phyloP scores from a whole-genome alignment of 177 flowering plant species.

The Tripterygium wilfordii region DNA sequence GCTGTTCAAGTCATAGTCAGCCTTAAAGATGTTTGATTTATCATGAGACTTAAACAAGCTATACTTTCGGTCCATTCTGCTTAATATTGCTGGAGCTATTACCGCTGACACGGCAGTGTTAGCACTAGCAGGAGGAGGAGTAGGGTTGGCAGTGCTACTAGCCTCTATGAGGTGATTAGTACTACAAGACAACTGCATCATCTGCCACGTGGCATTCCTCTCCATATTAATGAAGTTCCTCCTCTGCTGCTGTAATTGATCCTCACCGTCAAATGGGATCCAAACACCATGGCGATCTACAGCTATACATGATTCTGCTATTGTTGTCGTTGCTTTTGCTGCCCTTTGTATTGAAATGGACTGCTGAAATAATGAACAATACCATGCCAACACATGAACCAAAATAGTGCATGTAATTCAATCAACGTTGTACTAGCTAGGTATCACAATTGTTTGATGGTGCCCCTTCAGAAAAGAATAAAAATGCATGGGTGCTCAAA shows the following conservation, averaged over 20 bases:
- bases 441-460: too few relatives aligned
- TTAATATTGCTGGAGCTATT: not conserved
- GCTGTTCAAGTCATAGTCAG: too few relatives aligned
- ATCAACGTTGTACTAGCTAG: slow-evolving; percentile 1
- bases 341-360: slow-evolving; percentile 33
- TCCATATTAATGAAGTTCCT: slow-evolving; percentile 20
- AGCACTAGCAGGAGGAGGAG: slow-evolving; percentile 1
- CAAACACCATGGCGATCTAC: slow-evolving; percentile 48
- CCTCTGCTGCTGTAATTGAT: slow-evolving; percentile 25
- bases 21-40: slow-evolving; percentile 11
- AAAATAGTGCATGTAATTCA: too few relatives aligned
- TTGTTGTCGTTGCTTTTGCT: slow-evolving; percentile 21
- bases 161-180: slow-evolving; percentile 19
- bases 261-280: slow-evolving; percentile 39
- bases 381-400: slow-evolving; percentile 10
- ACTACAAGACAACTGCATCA: slow-evolving; percentile 39
- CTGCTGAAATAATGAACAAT: slow-evolving; percentile 26
- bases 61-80: slow-evolving; percentile 14
- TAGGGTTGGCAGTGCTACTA: slow-evolving; percentile 4
- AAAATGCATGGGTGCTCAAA: not conserved
- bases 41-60: slow-evolving; percentile 21
- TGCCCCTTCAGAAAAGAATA: too few relatives aligned
- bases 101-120: not conserved
- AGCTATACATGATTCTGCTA: slow-evolving; percentile 26
- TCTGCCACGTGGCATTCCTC: slow-evolving; percentile 59